A percentile compares a stretch with the other conserved stretches of the same genome.
Evolutionary conservation across 2,329 filamentous ascomycete species (phyloP).

Genomic region (Periconia digitata): DNA sequence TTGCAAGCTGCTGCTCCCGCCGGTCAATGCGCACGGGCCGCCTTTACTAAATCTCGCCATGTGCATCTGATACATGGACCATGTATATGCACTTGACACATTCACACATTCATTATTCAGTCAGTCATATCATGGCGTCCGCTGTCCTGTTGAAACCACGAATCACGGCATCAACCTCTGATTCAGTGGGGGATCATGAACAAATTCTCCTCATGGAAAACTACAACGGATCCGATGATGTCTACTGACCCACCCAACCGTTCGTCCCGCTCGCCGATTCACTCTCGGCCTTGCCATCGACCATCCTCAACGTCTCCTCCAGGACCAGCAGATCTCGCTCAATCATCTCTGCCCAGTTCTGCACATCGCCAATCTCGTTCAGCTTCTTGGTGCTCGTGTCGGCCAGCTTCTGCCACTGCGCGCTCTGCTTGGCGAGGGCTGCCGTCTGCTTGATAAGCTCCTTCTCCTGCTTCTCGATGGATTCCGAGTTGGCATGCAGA

Average conservation of each 20-base stretch:
- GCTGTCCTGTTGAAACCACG: no score
- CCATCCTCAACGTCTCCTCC: slow-evolving; percentile 44
- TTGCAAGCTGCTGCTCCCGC: not conserved
- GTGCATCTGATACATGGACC: not conserved
- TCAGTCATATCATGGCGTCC: not conserved
- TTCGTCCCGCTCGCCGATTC: slow-evolving; percentile 37
- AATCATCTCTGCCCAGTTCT: slow-evolving; percentile 86
- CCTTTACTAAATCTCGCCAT: no score
- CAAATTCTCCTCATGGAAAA: not conserved
- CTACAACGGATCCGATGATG: not conserved
- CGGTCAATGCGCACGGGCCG: no score
- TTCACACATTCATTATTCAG: no score
- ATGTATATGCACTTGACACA: slow-evolving; percentile 5
- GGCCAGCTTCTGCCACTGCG: slow-evolving; percentile 65
- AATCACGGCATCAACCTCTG: not conserved
- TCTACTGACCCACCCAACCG: slow-evolving; percentile 10
- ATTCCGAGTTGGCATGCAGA: slow-evolving; percentile 68
- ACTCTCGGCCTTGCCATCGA: slow-evolving; percentile 29
- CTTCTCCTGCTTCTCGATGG: slow-evolving; percentile 67
- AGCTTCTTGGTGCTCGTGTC: slow-evolving; percentile 64
- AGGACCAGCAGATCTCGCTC: slow-evolving; percentile 49
- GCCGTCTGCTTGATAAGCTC: slow-evolving; percentile 64
- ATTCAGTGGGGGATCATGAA: not conserved
- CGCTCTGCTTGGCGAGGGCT: slow-evolving; percentile 63
- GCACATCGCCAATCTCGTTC: slow-evolving; percentile 79